Base-by-base conservation (phyloP, 225 moss, liverwort and hornwort species). In the Antitrichia curtipendula region DNA sequence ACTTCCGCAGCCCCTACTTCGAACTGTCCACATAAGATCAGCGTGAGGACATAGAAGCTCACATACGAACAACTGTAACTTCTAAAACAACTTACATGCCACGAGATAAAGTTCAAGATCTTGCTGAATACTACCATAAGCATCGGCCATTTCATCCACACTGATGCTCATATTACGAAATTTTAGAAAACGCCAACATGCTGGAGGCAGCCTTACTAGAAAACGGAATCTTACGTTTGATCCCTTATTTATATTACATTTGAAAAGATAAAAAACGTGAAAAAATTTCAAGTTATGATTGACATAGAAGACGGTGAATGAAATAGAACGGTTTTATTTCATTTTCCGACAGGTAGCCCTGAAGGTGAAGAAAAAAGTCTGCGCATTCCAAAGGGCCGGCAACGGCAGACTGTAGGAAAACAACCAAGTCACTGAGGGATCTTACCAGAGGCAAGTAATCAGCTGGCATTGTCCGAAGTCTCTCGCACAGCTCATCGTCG, bases 1-100 rank as follows among this genome's bases (percentile, higher is more conserved):
- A 98, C 96, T 71, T 98, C 97, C 20, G 94, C 97, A 84, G 98
- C 97, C 86, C 92, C 98, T 61, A 89, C 73, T 88, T 98, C 98
- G 62, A 98, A 93, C 96, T 98, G 92, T 20, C 40, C 90, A 82
- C 75, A 82, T 28, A 89, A 49, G 29, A 22, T 40, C 43, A 58
- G 81, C 32, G 38, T 84, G 70, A 68, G 47, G 13, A 49, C 58
- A 43, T 49, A 85, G 24, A 82, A 54, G 59, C 45, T 53, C 34
- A 52, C 52, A 63, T 18, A 56, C 61, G 23, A 47, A 73, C 32
- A 57, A 53, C 10, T 60, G 9, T 8, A 74, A 36, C 69, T 64
- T 64, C 50, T 15, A 72, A 41, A 84, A 43, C 29, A 24, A 25
- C 8, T 72, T 11, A 21, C 41, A 60, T 64, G 40, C 73, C 53